Percentiles rank a stretch among this genome's conserved stretches.
phyloP scores from a whole-genome alignment of 768 basidiomycete species.

The Pleurotus ostreatus region DNA sequence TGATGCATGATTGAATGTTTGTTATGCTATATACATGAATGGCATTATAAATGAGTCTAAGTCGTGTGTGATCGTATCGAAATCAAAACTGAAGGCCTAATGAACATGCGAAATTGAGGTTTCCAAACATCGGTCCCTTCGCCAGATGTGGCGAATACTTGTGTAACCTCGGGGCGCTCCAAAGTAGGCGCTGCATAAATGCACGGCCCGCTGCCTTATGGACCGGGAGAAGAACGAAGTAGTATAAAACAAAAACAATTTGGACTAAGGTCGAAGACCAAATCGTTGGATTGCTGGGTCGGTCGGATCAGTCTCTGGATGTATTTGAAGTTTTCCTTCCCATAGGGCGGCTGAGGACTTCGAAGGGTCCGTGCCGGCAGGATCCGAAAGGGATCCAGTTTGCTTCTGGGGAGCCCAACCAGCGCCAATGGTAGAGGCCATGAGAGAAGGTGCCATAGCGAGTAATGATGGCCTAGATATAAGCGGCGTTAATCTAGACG shows the following conservation, averaged over 20 bases:
- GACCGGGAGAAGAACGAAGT: neutral
- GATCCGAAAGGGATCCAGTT: constrained; percentile 62
- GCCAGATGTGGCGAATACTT: no score
- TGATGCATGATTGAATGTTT: no score
- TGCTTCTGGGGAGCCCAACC: constrained; percentile 45
- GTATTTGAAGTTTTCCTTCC: constrained; percentile 83
- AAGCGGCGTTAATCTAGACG: constrained; percentile 7
- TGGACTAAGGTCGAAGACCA: constrained; percentile 11
- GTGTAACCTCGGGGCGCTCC: no score
- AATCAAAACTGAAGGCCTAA: no score
- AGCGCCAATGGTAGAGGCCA: constrained; percentile 62
- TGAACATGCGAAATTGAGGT: no score
- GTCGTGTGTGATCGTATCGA: no score
- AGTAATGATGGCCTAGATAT: constrained; percentile 23
- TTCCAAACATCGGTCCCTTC: no score
- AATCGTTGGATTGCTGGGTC: constrained; percentile 46
- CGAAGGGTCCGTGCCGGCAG: constrained; percentile 73
- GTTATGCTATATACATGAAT: no score
- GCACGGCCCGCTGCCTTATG: no score
- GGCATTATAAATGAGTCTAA: no score
- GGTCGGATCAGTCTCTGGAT: constrained; percentile 75
- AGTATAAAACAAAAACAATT: neutral
- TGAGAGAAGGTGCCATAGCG: constrained; percentile 52
- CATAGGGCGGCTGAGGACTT: constrained; percentile 77
- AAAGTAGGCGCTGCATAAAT: no score